Base-by-base conservation (phyloP, 2,329 filamentous ascomycete species). In the Trichoderma koningiopsis region DNA sequence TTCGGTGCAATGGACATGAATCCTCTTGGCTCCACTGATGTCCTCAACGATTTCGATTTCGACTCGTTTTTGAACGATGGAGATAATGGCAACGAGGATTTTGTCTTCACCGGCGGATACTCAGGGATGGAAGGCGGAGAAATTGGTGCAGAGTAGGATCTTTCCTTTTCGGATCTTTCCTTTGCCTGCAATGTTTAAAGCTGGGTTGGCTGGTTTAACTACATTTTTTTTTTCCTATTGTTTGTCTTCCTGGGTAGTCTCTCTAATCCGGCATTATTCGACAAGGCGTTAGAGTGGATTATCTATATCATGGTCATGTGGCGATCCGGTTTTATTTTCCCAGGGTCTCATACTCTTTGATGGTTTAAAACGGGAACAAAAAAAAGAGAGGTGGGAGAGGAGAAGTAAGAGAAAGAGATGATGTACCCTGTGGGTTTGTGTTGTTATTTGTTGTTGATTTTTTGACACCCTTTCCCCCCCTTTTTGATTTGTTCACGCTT, bases 21-120 rank as follows among this genome's bases (percentile, higher is more conserved):
- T 72, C 85, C 87, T 2, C 77, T 85, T 31, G 81, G 82, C 70
- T 83, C 83, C 6, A 80, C 79, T 66, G 85, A 90, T 75, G 88
- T 90, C 43, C 81, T 91, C 59, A 88, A 87, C 73, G 88, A 89
- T 72, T 91, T 91, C 74, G 89, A 91, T 71, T 83, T 91, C 73
- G 89, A 91, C 77, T 89, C 88, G 1, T 91, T 91, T 81, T 80
- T 91, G 8, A 87, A 91, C 72, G 83, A 85, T 70, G 81, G 83
- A 70, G 85, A 85, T 58, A 81, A 79, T 40, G 84, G 83, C 52
- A 81, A 81, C 53, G 77, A 79, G 55, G 77, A 75, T 5, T 90
- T 90, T 71, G 86, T 87, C 78, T 90, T 90, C 74, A 78, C 82
- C 19, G 79, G 81, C 29, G 77, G 79, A 57, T 88, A 88, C 75